Percentiles rank a stretch among this genome's conserved stretches.
Conservation (phyloP, 352 stramenopile genomes). For the Pythium insidiosum region DNA sequence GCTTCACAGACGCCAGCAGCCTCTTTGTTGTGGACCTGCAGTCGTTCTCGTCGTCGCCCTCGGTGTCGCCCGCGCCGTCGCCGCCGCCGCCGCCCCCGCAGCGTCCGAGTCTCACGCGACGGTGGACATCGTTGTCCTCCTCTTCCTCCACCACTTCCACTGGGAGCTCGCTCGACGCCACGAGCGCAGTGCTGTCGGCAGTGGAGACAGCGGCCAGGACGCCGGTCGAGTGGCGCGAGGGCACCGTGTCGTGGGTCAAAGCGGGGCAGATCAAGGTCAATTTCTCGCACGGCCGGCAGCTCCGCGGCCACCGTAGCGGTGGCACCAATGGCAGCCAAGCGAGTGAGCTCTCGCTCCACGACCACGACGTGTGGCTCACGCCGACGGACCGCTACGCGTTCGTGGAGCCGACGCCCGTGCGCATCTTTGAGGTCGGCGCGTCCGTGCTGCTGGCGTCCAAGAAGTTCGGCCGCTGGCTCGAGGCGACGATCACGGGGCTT, state of each 20-base stretch:
- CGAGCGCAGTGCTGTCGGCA: too few relatives aligned
- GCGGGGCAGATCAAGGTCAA: constrained; percentile 52
- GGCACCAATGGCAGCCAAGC: not conserved
- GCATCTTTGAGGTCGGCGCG: constrained; percentile 40
- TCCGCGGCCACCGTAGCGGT: constrained; percentile 10
- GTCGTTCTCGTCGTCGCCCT: not conserved
- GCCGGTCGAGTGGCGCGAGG: constrained; percentile 41
- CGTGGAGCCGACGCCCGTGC: constrained; percentile 35
- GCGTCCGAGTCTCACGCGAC: too few relatives aligned
- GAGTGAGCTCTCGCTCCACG: constrained; percentile 1
- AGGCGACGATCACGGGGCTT: constrained; percentile 28
- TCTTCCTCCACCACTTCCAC: too few relatives aligned
- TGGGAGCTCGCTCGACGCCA: not conserved
- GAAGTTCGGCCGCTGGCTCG: constrained; percentile 40
- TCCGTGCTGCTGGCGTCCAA: too few relatives aligned
- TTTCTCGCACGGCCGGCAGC: constrained; percentile 32
- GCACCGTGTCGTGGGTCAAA: constrained; percentile 48
- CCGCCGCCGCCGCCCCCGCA: too few relatives aligned
- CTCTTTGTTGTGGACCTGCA: constrained; percentile 28
- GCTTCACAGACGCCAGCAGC: constrained; percentile 19
- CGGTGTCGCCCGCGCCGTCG: not conserved
- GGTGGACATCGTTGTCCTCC: too few relatives aligned
- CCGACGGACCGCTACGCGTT: constrained; percentile 32
- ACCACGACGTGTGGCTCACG: constrained; percentile 34
- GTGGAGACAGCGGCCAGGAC: too few relatives aligned